Conservation (phyloP, 345 rosid genomes). For the Carallia pectinifolia region DNA sequence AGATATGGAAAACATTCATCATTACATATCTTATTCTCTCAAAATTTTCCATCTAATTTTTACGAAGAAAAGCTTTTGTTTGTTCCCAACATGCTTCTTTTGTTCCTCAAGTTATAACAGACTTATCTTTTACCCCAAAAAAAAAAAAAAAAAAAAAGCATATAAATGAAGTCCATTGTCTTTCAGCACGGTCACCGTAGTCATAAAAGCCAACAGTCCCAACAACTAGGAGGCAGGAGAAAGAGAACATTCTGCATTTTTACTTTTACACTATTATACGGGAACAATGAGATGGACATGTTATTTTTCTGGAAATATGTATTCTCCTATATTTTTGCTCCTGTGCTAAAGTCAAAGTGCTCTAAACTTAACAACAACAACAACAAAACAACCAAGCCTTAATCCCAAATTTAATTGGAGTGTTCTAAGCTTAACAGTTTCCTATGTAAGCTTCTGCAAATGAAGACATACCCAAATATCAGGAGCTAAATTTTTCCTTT, state of each 20-base stretch:
- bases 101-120: no score
- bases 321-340: not conserved
- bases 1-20: no score
- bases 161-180: no score
- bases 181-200: not conserved
- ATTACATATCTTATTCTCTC: no score
- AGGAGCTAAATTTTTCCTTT: constrained; percentile 24
- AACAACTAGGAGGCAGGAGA: not conserved
- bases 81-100: no score
- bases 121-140: no score
- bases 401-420: no score
- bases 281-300: not conserved
- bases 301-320: not conserved
- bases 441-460: not conserved
- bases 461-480: constrained; percentile 4
- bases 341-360: not conserved
- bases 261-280: not conserved
- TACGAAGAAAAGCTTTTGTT: no score
- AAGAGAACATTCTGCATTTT: not conserved
- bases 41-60: no score
- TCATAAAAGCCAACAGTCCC: not conserved
- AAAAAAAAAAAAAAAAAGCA: no score
- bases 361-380: not conserved
- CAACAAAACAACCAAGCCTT: no score
- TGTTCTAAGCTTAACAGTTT: not conserved